Conservation (phyloP, 2,329 filamentous ascomycete species). For the Pezicula carpinea region DNA sequence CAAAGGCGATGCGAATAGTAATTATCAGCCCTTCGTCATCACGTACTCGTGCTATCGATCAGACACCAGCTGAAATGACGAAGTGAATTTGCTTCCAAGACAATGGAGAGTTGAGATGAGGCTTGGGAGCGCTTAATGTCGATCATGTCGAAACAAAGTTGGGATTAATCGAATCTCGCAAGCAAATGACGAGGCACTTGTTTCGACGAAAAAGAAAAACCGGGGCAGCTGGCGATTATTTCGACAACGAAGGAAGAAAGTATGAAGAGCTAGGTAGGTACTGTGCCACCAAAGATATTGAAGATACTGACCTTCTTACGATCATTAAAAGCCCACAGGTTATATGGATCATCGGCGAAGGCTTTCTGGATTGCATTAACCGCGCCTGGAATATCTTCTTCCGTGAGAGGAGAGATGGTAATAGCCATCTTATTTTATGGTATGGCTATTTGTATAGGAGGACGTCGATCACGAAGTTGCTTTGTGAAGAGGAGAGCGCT, state of each 20-base stretch:
- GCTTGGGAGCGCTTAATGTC: no score
- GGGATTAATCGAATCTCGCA: no score
- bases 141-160: no score
- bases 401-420: constrained; percentile 49
- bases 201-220: background rate
- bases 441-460: background rate
- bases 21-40: no score
- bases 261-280: no score
- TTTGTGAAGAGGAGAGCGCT: no score
- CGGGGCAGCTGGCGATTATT: background rate
- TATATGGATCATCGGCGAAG: constrained; percentile 64
- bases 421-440: constrained; percentile 45
- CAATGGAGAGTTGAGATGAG: no score
- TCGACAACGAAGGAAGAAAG: no score
- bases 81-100: no score
- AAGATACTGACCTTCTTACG: constrained; percentile 43
- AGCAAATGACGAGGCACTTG: constrained; percentile 2
- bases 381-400: constrained; percentile 57
- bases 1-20: no score
- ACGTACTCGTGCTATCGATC: no score
- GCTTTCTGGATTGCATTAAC: constrained; percentile 62
- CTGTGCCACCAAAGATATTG: background rate
- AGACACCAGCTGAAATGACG: no score
- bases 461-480: background rate
- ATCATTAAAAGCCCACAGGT: constrained; percentile 59